phyloP scores from a whole-genome alignment of 1,284 basidiomycete genomes.

The Melampsora occidentalis region DNA sequence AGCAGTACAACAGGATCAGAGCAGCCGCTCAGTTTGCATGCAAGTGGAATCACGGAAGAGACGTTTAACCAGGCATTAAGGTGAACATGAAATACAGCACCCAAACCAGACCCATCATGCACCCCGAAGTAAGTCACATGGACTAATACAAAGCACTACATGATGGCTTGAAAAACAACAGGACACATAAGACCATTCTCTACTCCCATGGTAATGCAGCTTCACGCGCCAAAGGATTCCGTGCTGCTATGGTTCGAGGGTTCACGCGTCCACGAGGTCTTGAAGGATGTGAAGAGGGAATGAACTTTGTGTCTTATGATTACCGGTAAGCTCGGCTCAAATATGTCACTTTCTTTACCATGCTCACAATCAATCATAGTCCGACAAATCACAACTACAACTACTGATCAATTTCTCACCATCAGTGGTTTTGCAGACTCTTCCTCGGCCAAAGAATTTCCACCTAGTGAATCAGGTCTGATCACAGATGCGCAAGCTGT shows the following conservation, averaged over 20 bases:
- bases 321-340: constrained; percentile 12
- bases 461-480: constrained; percentile 32
- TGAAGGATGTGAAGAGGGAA: constrained; percentile 24
- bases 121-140: too few relatives aligned
- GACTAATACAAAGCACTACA: too few relatives aligned
- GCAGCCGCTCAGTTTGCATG: neutral
- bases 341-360: neutral
- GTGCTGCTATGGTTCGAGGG: constrained; percentile 1
- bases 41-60: neutral
- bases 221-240: constrained; percentile 27
- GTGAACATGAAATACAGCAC: neutral
- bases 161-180: neutral
- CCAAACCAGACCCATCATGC: too few relatives aligned
- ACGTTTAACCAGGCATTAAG: neutral
- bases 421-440: constrained; percentile 40
- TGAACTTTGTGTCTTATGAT: constrained; percentile 33
- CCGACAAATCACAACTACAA: neutral
- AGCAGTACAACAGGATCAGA: neutral
- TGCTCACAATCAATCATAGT: neutral
- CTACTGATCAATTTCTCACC: neutral
- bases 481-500: constrained; percentile 32
- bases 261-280: neutral
- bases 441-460: constrained; percentile 20
- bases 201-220: constrained; percentile 39
- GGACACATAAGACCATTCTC: constrained; percentile 32